Percentiles rank a stretch among this genome's conserved stretches.
Conservation (phyloP, 2,329 filamentous ascomycete genomes). For the Cercospora sojina region DNA sequence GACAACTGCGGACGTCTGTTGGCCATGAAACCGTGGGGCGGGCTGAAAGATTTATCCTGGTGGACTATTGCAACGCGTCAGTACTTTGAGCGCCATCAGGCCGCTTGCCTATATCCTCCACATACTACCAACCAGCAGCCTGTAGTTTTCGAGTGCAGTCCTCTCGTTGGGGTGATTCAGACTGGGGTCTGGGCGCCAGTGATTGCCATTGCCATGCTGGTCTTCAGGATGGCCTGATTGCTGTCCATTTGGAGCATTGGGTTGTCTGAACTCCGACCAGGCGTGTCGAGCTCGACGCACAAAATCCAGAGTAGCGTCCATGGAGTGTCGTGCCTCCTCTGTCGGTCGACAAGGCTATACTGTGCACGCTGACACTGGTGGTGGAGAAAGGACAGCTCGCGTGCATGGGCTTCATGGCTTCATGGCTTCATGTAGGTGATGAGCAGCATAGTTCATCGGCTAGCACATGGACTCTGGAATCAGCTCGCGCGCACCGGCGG, state of each 20-base stretch:
- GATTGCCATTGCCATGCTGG: neutral
- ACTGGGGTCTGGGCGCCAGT: conserved; percentile 11
- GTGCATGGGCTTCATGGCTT: neutral
- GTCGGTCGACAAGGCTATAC: neutral
- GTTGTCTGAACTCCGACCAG: conserved; percentile 23
- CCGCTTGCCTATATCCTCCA: neutral
- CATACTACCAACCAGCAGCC: conserved; percentile 26
- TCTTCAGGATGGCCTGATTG: conserved; percentile 1
- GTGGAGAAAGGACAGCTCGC: neutral
- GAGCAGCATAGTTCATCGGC: neutral
- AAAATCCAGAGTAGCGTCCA: conserved; percentile 25
- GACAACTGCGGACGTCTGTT: conserved; percentile 21
- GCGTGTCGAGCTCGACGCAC: conserved; percentile 21
- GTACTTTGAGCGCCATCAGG: neutral
- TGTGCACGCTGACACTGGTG: neutral
- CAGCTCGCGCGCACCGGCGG: neutral
- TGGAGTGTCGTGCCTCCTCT: neutral
- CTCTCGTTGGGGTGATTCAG: conserved; percentile 8
- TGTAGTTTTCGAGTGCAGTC: conserved; percentile 16
- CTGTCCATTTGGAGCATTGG: conserved; percentile 3
- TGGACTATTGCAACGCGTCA: conserved; percentile 15
- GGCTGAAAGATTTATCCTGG: conserved; percentile 24
- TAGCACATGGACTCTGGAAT: neutral
- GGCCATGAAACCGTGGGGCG: conserved; percentile 19
- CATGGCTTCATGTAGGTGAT: neutral